These are phyloP conservation scores for Chlorella sorokiniana DNA, from an alignment of 139 green algal species.

Conservation along the genomic window DNA sequence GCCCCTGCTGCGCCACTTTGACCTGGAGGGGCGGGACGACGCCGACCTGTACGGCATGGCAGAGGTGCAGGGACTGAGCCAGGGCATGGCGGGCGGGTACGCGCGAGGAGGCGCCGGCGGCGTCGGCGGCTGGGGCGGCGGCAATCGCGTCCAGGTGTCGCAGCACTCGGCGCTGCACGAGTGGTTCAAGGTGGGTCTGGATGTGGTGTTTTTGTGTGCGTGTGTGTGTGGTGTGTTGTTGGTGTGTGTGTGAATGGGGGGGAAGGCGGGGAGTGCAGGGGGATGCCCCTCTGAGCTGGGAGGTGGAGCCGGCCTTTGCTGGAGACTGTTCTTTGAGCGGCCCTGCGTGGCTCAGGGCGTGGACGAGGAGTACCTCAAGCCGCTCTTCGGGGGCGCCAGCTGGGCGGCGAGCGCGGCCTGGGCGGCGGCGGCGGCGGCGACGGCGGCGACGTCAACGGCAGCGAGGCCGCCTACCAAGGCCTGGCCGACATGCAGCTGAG, in stretches of 20 bases:
- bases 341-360: constrained; percentile 22
- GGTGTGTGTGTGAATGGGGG: too few species aligned
- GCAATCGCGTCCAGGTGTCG: constrained; percentile 14
- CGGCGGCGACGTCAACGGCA: background rate
- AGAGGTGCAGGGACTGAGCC: constrained; percentile 11
- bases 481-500: too few species aligned
- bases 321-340: background rate
- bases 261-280: too few species aligned
- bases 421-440: background rate
- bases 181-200: constrained; percentile 39
- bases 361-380: constrained; percentile 41
- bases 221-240: background rate
- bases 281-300: background rate
- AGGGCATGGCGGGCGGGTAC: background rate
- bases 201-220: background rate
- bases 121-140: background rate
- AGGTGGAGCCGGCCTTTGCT: too few species aligned
- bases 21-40: constrained; percentile 51
- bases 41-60: constrained; percentile 37
- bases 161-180: constrained; percentile 31
- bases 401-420: background rate
- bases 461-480: background rate
- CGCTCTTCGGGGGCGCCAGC: background rate
- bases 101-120: background rate
- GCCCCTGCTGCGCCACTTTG: constrained; percentile 48